Evolutionary conservation across 2,329 filamentous ascomycete species (phyloP), one percentile per base, ranked within the genome.

Genomic region (Pseudocercospora fuligena): DNA sequence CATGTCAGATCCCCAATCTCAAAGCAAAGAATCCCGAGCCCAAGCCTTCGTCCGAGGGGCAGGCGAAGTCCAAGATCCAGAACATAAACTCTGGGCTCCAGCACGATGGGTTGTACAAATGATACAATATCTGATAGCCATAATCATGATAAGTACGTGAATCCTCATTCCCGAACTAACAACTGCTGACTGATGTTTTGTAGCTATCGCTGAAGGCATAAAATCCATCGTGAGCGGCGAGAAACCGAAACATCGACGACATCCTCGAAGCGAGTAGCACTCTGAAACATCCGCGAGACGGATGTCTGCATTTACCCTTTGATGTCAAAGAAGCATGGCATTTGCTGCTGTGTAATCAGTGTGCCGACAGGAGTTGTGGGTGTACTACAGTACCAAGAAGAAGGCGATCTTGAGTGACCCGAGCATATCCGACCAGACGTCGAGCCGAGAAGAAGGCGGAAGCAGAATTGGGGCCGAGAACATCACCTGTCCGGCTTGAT

Each of bases 111-210:
- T 74, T 14, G 71, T 70, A 12, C 65, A 68, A 29, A 68, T 73
- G 64, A 65, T 74, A 3, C 73, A 74, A 61, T 73, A 73, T 40
- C 63, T 74, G 23, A 67, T 74, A 19, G 73, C 73, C 1, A 62
- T 75, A 29, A 60, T 74, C 27, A 69, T 75, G 33, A 63, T 74
- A 21, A 73, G 71, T 63, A 67, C 16, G 70, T 11, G 12, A n/a
- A n/a, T n/a, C n/a, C n/a, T n/a, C n/a, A n/a, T n/a, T n/a, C n/a
- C n/a, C n/a, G 5, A 31, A 31, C 29, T 8, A 31, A 5, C 3
- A 5, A 1, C 16, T 12, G 19, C 65, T 70, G 59, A 70, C 46
- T 40, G 21, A 14, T 59, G 5, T 12, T 14, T 40, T 27, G 14
- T 59, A 72, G 69, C 70, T n/a, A 69, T 71, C 49, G 70, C 66